A percentile compares a stretch with the other conserved stretches of the same genome.
Conservation (phyloP, 768 basidiomycete species). For the Paxillus ammoniavirescens region DNA sequence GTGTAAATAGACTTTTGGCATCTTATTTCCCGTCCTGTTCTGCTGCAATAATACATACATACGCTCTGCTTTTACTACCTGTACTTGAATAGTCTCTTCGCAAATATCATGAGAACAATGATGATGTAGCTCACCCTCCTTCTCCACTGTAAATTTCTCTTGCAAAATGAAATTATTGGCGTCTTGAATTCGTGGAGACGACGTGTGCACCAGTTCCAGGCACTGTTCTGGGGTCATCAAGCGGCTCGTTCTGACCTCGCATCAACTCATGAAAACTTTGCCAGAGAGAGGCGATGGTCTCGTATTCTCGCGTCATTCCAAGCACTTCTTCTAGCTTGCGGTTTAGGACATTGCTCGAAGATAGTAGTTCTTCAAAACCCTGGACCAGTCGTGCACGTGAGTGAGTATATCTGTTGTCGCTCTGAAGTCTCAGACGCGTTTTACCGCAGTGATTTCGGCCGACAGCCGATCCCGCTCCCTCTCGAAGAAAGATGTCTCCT, state of each 20-base stretch:
- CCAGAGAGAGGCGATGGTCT: slow-evolving; percentile 86
- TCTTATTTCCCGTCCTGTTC: slow-evolving; percentile 29
- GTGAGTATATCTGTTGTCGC: background rate
- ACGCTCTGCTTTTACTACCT: slow-evolving; percentile 28
- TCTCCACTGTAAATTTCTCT: background rate
- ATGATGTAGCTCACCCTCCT: slow-evolving; percentile 19
- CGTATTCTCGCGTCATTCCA: slow-evolving; percentile 91
- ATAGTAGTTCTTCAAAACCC: slow-evolving; percentile 88
- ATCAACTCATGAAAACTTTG: slow-evolving; percentile 77
- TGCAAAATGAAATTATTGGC: slow-evolving; percentile 15
- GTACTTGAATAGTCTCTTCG: slow-evolving; percentile 37
- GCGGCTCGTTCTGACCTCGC: slow-evolving; percentile 45
- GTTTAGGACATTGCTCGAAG: slow-evolving; percentile 82
- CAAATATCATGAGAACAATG: slow-evolving; percentile 24
- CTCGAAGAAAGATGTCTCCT: slow-evolving; percentile 67
- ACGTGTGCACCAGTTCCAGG: slow-evolving; percentile 77
- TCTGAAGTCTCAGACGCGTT: slow-evolving; percentile 12
- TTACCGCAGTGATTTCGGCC: slow-evolving; percentile 70
- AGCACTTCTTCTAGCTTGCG: slow-evolving; percentile 90
- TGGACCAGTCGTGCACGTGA: slow-evolving; percentile 23
- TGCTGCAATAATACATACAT: slow-evolving; percentile 34
- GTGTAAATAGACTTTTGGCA: slow-evolving; percentile 36
- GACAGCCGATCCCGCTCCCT: slow-evolving; percentile 75
- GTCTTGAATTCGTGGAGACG: slow-evolving; percentile 35
- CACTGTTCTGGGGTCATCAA: slow-evolving; percentile 32